These are phyloP conservation scores for Ramaria rubella DNA, from an alignment of 768 basidiomycete genomes.

Conservation along the genomic window DNA sequence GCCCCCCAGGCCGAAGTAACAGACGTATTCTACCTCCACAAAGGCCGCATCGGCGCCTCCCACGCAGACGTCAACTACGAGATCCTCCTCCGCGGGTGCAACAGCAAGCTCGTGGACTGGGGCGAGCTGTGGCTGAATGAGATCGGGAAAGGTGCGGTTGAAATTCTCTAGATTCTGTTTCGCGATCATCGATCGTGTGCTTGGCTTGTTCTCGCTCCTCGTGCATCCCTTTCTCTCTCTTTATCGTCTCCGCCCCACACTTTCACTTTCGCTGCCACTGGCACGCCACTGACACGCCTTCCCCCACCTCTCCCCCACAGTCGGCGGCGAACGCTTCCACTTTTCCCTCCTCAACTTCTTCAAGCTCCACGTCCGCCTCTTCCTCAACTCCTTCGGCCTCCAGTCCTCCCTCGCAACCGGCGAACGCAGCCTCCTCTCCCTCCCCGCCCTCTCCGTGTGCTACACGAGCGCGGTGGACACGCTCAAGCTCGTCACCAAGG, in stretches of 20 bases:
- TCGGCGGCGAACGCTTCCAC: slow-evolving; percentile 70
- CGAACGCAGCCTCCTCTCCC: slow-evolving; percentile 48
- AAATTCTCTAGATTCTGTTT: not conserved
- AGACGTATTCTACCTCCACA: slow-evolving; percentile 58
- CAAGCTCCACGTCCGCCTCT: slow-evolving; percentile 70
- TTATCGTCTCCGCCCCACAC: too few species aligned
- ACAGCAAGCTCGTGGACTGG: slow-evolving; percentile 68
- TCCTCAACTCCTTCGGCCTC: slow-evolving; percentile 80
- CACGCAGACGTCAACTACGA: slow-evolving; percentile 64
- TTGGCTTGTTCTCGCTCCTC: not conserved
- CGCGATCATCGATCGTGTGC: not conserved
- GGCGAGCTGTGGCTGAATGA: slow-evolving; percentile 63
- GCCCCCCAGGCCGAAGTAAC: slow-evolving; percentile 82
- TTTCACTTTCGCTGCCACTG: not conserved
- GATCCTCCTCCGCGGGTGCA: slow-evolving; percentile 63
- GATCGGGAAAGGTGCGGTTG: slow-evolving; percentile 56
- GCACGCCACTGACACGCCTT: slow-evolving; percentile 10
- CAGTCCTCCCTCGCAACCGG: slow-evolving; percentile 36
- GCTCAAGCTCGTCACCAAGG: slow-evolving; percentile 62
- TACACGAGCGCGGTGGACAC: slow-evolving; percentile 68
- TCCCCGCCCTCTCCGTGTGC: slow-evolving; percentile 65
- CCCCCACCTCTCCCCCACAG: too few species aligned
- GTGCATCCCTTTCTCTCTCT: not conserved
- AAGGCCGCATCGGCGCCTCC: slow-evolving; percentile 35
- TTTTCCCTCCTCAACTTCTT: slow-evolving; percentile 69